Base-by-base conservation (phyloP, 805 yeast genomes). In the Blastobotrys terrestris region DNA sequence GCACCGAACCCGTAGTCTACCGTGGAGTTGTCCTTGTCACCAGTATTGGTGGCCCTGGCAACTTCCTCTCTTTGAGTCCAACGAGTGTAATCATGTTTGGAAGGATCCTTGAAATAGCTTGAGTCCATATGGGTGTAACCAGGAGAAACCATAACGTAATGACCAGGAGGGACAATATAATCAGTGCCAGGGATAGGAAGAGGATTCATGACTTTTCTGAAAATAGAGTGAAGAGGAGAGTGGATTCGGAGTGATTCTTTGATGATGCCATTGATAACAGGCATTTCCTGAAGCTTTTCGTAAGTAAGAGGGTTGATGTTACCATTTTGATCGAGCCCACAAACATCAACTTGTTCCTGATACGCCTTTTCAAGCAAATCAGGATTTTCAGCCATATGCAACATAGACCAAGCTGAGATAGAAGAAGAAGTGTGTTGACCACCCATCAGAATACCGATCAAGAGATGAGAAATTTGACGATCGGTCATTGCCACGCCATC, bases 361-460 rank as follows among this genome's bases (percentile, higher is more conserved):
- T 77, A 85, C 49, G 94, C 70, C 65, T 84, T 86, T 54, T 91
- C 86, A 74, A 89, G 97, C 56, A 92, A 73, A 42, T 87, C 85
- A 46, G 95, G 95, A 63, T 81, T 77, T 63, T 85, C 95, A 59
- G 90, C 97, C 56, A 94, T 77, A 67, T 94, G 98, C 59, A 94
- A 77, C 66, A 94, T 74, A 65, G 83, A 83, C 99, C 99, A 94
- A 15, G 97, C 86, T 42, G 96, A 87, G 19, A 99, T 94, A 20
- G 98, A 80, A 44, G 98, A 94, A 58, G 96, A 86, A 22, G 99
- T 94, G 71, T 94, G 99, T 75, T 94, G 99, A 58, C 99, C 99
- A 64, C 99, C 99, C 99, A 94, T 94, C 56, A 94, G 77, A 52
- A 94, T 85, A 70, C 98, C 99, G 70, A 94, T 92, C 69, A 90